phyloP scores from a whole-genome alignment of 257 asterid genomes.

The Gentiana macrophylla region DNA sequence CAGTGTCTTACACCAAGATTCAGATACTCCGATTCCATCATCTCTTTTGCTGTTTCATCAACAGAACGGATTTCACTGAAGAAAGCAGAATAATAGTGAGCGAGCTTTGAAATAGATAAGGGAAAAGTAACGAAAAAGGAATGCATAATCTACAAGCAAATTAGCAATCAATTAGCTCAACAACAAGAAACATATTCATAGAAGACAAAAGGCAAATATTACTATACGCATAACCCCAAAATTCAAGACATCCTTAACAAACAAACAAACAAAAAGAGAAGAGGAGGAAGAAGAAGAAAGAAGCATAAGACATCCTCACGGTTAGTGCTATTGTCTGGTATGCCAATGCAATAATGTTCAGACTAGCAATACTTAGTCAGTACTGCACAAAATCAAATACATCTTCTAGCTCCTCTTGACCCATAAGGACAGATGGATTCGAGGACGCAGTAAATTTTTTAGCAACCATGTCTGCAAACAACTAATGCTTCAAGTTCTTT shows the following conservation, averaged over 20 bases:
- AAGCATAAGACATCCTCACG: neutral
- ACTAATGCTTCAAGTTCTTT: too few species aligned
- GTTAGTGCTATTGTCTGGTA: neutral
- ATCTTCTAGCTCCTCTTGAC: too few species aligned
- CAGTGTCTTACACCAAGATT: slow-evolving; percentile 38
- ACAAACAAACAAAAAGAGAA: neutral
- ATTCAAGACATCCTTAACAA: too few species aligned
- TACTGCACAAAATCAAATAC: too few species aligned
- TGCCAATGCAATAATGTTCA: neutral
- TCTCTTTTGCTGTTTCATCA: slow-evolving; percentile 51
- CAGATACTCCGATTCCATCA: slow-evolving; percentile 14
- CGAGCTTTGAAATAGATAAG: neutral
- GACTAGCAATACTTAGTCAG: too few species aligned
- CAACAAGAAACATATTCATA: neutral
- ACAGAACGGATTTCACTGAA: slow-evolving; percentile 37
- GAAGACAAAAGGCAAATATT: neutral
- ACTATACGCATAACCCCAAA: too few species aligned
- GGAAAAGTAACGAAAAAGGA: neutral
- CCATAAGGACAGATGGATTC: too few species aligned
- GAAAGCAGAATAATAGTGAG: slow-evolving; percentile 23
- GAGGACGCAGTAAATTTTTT: too few species aligned
- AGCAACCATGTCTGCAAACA: too few species aligned
- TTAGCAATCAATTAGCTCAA: neutral
- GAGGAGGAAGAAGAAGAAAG: neutral
- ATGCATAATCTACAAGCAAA: neutral